Evolutionary conservation across 352 stramenopile species (phyloP).

Genomic region (Blastocystis sp.): DNA sequence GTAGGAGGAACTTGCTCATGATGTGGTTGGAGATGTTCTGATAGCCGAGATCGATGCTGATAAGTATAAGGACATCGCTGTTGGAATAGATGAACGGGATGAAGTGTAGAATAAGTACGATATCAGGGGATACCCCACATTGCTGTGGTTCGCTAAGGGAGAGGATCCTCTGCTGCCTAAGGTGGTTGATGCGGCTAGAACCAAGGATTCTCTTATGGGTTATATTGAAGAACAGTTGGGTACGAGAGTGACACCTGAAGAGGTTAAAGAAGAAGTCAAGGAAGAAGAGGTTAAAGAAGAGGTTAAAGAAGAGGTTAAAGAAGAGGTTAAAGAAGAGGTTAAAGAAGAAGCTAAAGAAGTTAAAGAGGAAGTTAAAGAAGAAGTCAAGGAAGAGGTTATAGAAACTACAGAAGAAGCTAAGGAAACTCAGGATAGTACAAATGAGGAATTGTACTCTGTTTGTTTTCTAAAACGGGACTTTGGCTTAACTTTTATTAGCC

Average conservation of each 20-base stretch:
- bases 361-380: not conserved
- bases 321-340: not conserved
- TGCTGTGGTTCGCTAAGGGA: conserved; percentile 24
- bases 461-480: conserved; percentile 24
- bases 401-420: not conserved
- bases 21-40: conserved; percentile 75
- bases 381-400: too few relatives aligned
- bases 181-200: conserved; percentile 2
- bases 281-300: not conserved
- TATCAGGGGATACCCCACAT: conserved; percentile 2
- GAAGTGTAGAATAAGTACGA: conserved; percentile 9
- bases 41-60: conserved; percentile 84
- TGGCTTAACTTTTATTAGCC: not conserved
- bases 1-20: conserved; percentile 11
- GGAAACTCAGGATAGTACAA: not conserved
- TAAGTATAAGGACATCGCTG: conserved; percentile 2
- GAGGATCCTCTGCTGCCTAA: not conserved
- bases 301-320: not conserved
- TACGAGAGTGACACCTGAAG: not conserved
- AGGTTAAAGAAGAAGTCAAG: not conserved
- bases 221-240: conserved; percentile 10
- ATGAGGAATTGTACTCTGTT: not conserved
- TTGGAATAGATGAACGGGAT: not conserved
- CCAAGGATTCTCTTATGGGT: not conserved
- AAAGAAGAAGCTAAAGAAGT: not conserved